phyloP scores from a whole-genome alignment of 2,329 filamentous ascomycete species.

The Fusarium sp. region DNA sequence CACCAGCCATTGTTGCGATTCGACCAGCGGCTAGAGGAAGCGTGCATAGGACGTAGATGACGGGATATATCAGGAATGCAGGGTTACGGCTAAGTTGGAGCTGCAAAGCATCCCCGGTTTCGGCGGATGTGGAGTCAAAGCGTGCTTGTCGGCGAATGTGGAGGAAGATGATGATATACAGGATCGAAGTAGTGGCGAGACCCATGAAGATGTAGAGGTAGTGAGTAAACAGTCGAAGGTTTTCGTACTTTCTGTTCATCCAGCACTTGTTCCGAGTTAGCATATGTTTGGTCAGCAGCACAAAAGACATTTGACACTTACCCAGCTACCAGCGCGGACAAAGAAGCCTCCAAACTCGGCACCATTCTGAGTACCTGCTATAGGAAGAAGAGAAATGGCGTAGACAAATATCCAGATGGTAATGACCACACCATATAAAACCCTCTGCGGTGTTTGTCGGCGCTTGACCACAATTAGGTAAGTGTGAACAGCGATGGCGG shows the following conservation, averaged over 20 bases:
- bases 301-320: slow-evolving; percentile 49
- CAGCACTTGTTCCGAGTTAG: slow-evolving; percentile 66
- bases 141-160: slow-evolving; percentile 53
- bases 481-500: slow-evolving; percentile 76
- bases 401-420: slow-evolving; percentile 73
- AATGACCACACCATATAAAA: slow-evolving; percentile 65
- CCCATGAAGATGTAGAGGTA: slow-evolving; percentile 74
- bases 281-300: background rate
- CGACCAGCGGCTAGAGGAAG: slow-evolving; percentile 75
- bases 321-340: slow-evolving; percentile 76
- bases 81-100: slow-evolving; percentile 57
- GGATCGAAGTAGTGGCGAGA: slow-evolving; percentile 55
- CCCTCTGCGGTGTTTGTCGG: slow-evolving; percentile 64
- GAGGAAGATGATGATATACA: slow-evolving; percentile 60
- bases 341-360: slow-evolving; percentile 65
- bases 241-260: slow-evolving; percentile 69
- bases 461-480: slow-evolving; percentile 73
- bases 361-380: slow-evolving; percentile 61
- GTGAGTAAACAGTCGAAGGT: slow-evolving; percentile 71
- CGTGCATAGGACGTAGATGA: slow-evolving; percentile 79
- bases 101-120: slow-evolving; percentile 29
- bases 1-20: slow-evolving; percentile 73
- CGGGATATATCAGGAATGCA: slow-evolving; percentile 76
- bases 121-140: slow-evolving; percentile 10
- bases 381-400: slow-evolving; percentile 67